A percentile compares a stretch with the other conserved stretches of the same genome.
Evolutionary conservation across 345 rosid species (phyloP).

Genomic region (Bruguiera sexangula): DNA sequence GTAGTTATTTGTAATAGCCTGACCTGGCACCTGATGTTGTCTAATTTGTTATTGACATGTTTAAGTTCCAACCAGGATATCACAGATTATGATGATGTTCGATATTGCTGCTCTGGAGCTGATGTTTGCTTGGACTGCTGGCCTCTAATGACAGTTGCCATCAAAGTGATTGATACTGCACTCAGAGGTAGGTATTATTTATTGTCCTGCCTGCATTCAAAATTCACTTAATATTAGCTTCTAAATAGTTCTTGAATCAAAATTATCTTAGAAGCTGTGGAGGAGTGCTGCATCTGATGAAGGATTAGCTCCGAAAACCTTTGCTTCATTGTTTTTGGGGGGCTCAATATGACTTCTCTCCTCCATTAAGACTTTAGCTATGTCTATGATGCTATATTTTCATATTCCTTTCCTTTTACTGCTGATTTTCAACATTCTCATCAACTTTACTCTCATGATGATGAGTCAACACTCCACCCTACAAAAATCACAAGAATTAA

Average conservation of each 20-base stretch:
- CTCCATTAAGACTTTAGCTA: neutral
- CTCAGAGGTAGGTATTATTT: conserved; percentile 55
- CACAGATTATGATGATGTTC: conserved; percentile 83
- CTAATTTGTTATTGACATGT: conserved; percentile 14
- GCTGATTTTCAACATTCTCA: too few species aligned
- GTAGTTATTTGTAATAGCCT: neutral
- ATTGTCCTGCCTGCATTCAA: neutral
- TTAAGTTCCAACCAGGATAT: conserved; percentile 58
- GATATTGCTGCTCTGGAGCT: conserved; percentile 94
- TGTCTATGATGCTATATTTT: neutral
- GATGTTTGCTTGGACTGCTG: conserved; percentile 89
- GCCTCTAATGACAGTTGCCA: conserved; percentile 84
- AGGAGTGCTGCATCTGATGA: too few species aligned
- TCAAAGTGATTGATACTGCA: conserved; percentile 81
- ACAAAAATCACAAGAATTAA: neutral
- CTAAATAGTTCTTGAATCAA: too few species aligned
- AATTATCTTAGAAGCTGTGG: too few species aligned
- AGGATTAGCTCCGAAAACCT: neutral
- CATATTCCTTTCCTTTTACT: neutral
- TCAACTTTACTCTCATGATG: neutral
- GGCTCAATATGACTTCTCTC: neutral
- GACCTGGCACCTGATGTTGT: neutral
- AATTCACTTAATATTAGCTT: conserved; percentile 1
- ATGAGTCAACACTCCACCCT: neutral
- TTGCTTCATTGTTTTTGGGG: too few species aligned